Evolutionary conservation across 2,329 filamentous ascomycete genomes (phyloP).

Genomic region (Pseudogymnoascus sp.): DNA sequence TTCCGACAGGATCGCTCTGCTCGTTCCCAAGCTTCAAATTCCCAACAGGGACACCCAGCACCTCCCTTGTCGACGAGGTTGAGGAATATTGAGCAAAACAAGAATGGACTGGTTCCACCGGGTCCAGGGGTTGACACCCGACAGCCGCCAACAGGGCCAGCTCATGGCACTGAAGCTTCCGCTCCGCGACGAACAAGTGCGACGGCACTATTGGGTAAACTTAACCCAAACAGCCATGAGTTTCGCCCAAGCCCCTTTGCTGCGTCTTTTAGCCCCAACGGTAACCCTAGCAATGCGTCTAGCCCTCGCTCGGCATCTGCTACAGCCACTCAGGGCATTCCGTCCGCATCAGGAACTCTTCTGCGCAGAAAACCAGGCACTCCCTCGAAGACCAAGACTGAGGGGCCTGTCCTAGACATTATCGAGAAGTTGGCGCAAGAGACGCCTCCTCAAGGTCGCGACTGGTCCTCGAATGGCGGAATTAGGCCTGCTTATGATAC

Average conservation of each 20-base stretch:
- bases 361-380: constrained; percentile 65
- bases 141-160: constrained; percentile 65
- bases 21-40: constrained; percentile 17
- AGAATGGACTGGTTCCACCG: constrained; percentile 4
- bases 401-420: constrained; percentile 52
- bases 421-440: constrained; percentile 50
- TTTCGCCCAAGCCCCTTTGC: constrained; percentile 83
- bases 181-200: constrained; percentile 47
- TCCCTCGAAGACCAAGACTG: constrained; percentile 43
- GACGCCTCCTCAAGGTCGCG: constrained; percentile 45
- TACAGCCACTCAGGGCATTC: constrained; percentile 25
- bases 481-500: constrained; percentile 80
- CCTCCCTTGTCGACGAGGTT: constrained; percentile 22
- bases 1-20: constrained; percentile 24
- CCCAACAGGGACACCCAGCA: not conserved
- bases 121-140: constrained; percentile 56
- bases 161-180: constrained; percentile 44
- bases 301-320: constrained; percentile 55
- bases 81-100: constrained; percentile 20
- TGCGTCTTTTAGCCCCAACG: constrained; percentile 67
- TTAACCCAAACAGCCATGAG: constrained; percentile 62
- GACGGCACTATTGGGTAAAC: constrained; percentile 44
- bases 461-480: constrained; percentile 71
- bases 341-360: constrained; percentile 38
- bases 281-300: constrained; percentile 52